Evolutionary conservation across 1,284 basidiomycete species (phyloP), one percentile per base, ranked within the genome.

Genomic region (Trichosporon asahii): DNA sequence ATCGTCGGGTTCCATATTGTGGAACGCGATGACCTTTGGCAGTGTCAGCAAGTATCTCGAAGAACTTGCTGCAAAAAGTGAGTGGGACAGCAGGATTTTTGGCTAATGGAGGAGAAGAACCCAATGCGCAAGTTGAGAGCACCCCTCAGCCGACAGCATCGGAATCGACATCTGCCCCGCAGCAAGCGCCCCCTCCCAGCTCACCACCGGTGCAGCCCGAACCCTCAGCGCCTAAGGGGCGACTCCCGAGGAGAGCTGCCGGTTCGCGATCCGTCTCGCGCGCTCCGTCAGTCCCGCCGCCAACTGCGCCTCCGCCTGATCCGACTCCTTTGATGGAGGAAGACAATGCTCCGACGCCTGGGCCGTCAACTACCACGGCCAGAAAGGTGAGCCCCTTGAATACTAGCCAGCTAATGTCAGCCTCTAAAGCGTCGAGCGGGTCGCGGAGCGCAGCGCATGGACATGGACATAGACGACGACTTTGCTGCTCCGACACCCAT

Each of bases 341-440:
- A 23, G 49, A 53, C 49, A 53, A 53, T 11, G 49, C 21, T 12
- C 21, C 21, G 8, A 6, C 8, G 9, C 7, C 57, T 23, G 63
- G 69, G 25, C 64, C 70, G 0, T 60, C 68, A 9, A 27, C 63
- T 6, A 53, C 46, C n/a, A 31, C 27, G 6, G 2, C 65, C 1
- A 66, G 64, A 31, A 71, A 71, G 67, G 72, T 66, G 11, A 15
- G 63, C 8, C 8, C 12, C n/a, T 35, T 44, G 15, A 4, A 15
- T 18, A 8, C n/a, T n/a, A n/a, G n/a, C n/a, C n/a, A n/a, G 27
- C 69, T 70, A 27, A 67, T 67, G 25, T 25, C 63, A 74, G 73
- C 73, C 73, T 0, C 66, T 78, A n/a, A 74, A 74, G 46, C 75
- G 77, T 27, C 72, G 77, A 49, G 77, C 72, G 3, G 72, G 73